Base-by-base conservation (phyloP, 257 asterid species). In the Plectranthus barbatus region DNA sequence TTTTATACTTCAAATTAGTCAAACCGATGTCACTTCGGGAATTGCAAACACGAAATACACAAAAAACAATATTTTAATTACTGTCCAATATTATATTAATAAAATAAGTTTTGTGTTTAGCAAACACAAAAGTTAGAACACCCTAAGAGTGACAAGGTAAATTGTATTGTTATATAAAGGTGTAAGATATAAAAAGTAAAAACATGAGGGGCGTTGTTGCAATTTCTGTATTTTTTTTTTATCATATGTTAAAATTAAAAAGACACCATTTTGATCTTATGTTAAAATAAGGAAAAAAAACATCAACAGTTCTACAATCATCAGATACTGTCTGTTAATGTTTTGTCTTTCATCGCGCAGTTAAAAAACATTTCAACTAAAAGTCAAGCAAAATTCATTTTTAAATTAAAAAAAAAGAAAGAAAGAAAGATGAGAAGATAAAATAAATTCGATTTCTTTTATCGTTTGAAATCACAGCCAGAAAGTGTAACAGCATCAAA, bases 321-420 rank as follows among this genome's bases (percentile, higher is more conserved):
- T 56, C 68, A 68, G 78, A 20, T 60, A 64, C 57, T 58, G 67
- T 60, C 74, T 48, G 39, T 56, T 76, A 26, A 5, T 5, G 31
- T 26, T 26, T 67, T 75, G 76, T 71, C 80, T 76, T 61, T 66
- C 68, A 29, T 67, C 44, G 3, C 66, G 33, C 62, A 34, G 54
- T 53, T 58, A 31, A 64, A 62, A 44, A 45, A 29, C 56, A 55
- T 41, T 13, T 39, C 42, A 65, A 50, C 42, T 39, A 63, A 20
- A 69, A 14, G 39, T 39, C 29, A 42, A 42, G 1, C 13, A 42
- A 46, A 36, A 54, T n/a, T 1, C 23, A 21, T 21, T 21, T 49
- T 4, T 9, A 47, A 7, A 7, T 2, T 1, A 21, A 21, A 47
- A 50, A 15, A 17, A 3, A n/a, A n/a, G n/a, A 23, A 36, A 9